Percentiles rank a stretch among this genome's conserved stretches.
Conservation (phyloP, 768 basidiomycete species). For the Lentinula boryana region DNA sequence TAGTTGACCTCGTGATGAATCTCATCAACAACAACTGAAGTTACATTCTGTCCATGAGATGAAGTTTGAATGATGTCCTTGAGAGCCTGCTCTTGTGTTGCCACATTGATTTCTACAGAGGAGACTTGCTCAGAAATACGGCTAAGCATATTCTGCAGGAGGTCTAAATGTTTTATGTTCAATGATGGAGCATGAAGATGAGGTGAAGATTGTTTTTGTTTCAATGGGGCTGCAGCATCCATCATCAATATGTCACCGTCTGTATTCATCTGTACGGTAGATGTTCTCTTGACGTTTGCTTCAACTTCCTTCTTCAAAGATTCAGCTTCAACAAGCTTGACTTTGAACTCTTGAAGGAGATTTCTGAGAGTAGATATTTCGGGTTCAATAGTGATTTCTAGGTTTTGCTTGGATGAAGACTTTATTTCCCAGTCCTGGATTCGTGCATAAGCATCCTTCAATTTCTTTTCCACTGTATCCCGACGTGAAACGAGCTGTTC, state of each 20-base stretch:
- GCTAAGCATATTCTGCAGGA: neutral
- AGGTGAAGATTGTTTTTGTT: neutral
- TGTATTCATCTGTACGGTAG: neutral
- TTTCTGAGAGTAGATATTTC: neutral
- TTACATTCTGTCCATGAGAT: no score
- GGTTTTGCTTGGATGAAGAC: neutral
- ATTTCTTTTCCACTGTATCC: neutral
- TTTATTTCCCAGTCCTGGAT: neutral
- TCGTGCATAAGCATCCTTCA: neutral
- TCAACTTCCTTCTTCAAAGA: neutral
- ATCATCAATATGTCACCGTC: neutral
- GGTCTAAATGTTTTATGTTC: neutral
- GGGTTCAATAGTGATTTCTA: neutral
- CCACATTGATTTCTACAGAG: neutral
- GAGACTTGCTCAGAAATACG: neutral
- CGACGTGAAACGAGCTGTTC: neutral
- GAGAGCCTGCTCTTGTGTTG: neutral
- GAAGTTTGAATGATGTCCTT: neutral
- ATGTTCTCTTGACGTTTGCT: no score
- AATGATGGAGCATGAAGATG: neutral
- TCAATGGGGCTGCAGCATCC: neutral
- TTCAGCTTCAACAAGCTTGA: neutral
- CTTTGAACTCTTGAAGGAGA: neutral
- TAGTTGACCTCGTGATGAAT: neutral
- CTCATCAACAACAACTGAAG: neutral